These are phyloP conservation scores for Brachypodium distachyon DNA, from an alignment of 202 grass and related monocot species.

Conservation along the genomic window DNA sequence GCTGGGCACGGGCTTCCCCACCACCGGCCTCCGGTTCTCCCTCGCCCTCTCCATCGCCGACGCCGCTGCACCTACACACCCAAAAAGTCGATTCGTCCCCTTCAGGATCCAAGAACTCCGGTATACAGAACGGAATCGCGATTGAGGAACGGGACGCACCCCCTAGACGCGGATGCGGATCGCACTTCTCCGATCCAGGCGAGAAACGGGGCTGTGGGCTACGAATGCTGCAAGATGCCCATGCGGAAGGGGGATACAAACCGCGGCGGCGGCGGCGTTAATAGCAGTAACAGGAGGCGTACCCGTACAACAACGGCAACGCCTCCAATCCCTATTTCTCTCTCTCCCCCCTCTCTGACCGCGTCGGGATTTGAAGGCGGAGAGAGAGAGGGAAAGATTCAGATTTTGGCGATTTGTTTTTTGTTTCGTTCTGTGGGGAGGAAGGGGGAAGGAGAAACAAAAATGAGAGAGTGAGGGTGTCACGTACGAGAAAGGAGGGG, in stretches of 20 bases:
- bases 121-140: background rate
- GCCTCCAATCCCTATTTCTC: background rate
- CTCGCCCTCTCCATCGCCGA: slow-evolving; percentile 30
- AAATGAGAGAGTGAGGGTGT: background rate
- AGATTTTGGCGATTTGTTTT: slow-evolving; percentile 18
- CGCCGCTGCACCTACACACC: slow-evolving; percentile 19
- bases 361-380: slow-evolving; percentile 27
- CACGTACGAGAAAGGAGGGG: slow-evolving; percentile 23
- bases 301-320: slow-evolving; percentile 3
- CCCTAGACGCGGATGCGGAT: background rate
- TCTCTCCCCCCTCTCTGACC: slow-evolving; percentile 16
- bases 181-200: background rate
- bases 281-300: background rate
- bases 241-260: background rate
- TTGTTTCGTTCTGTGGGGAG: background rate
- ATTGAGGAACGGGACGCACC: background rate
- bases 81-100: no score
- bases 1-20: slow-evolving; percentile 6
- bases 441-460: background rate
- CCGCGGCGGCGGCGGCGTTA: slow-evolving; percentile 14
- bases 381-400: slow-evolving; percentile 26
- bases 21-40: slow-evolving; percentile 39
- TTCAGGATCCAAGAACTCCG: slow-evolving; percentile 27
- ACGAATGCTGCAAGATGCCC: background rate
- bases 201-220: background rate